Percentiles rank a stretch among this genome's conserved stretches.
phyloP scores from a whole-genome alignment of 2,329 filamentous ascomycete species.

The Fusarium nodosum region DNA sequence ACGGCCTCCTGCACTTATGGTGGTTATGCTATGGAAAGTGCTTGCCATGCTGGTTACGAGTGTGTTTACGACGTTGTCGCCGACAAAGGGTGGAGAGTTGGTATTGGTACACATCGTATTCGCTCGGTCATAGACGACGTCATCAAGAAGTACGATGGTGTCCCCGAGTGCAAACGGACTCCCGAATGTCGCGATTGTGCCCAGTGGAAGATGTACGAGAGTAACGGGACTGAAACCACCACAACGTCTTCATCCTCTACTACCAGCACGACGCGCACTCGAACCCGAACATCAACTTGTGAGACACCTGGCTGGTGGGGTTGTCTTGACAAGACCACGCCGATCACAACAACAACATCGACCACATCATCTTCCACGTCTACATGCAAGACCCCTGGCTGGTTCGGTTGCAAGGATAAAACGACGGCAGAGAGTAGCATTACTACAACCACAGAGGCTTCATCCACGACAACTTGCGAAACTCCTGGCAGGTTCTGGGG shows the following conservation, averaged over 20 bases:
- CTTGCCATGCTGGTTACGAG: slow-evolving; percentile 90
- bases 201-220: slow-evolving; percentile 94
- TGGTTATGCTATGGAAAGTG: slow-evolving; percentile 92
- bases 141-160: slow-evolving; percentile 82
- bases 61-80: slow-evolving; percentile 94
- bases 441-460: slow-evolving; percentile 52
- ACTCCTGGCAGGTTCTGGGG: slow-evolving; percentile 71
- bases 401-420: slow-evolving; percentile 74
- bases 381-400: slow-evolving; percentile 73
- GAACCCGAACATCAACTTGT: slow-evolving; percentile 88
- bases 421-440: slow-evolving; percentile 52
- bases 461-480: slow-evolving; percentile 57
- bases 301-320: slow-evolving; percentile 95
- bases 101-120: slow-evolving; percentile 92
- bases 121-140: slow-evolving; percentile 89
- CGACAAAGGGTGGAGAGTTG: slow-evolving; percentile 92
- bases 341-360: slow-evolving; percentile 56
- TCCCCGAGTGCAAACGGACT: slow-evolving; percentile 81
- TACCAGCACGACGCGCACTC: slow-evolving; percentile 70
- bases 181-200: slow-evolving; percentile 89
- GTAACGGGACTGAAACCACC: slow-evolving; percentile 85
- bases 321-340: slow-evolving; percentile 76
- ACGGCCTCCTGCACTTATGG: slow-evolving; percentile 90
- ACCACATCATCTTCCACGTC: slow-evolving; percentile 65
- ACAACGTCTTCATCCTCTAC: slow-evolving; percentile 69